Evolutionary conservation across 495 filamentous ascomycete species (phyloP), one percentile per base, ranked within the genome.

Genomic region (Geoglossum glabrum): DNA sequence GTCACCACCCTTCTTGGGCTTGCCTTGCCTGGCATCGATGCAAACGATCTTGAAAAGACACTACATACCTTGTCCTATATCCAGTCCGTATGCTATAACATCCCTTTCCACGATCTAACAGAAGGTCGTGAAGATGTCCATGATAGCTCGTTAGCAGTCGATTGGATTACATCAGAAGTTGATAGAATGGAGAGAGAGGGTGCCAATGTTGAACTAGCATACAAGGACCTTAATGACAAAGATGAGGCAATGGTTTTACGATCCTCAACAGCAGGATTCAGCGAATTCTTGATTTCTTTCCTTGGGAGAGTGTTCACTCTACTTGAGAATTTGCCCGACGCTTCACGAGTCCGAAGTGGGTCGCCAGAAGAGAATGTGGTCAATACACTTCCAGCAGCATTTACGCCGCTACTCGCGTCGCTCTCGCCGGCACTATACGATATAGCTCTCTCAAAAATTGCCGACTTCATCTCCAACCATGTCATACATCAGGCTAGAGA

Each of bases 401-500:
- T 99, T 57, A 90, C 86, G 51, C 92, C 92, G 0, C 72, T 99
- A 19, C 84, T 99, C 62, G 84, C 90, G 7, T 84, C 87, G 0
- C 72, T 99, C n/a, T 95, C 89, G 0, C 88, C 89, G 0, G 88
- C 94, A 62, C 79, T 95, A 25, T 99, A 89, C 63, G 90, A 96
- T 65, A 82, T 89, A 63, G 87, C 88, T 7, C 70, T 97, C 56
- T 80, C 90, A 52, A 96, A 97, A 70, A 82, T 99, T 56, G 85
- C 87, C 1, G 77, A 87, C 57, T 97, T 97, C 65, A 84, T 96
- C n/a, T 81, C 83, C 23, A 85, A 85, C 61, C 93, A 99, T 73
- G 93, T 97, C 40, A 90, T 97, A 25, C 90, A 99, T 63, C 92
- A 97, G 68, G 90, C 92, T 40, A 76, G 92, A 60, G 92, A 99